A percentile compares a stretch with the other conserved stretches of the same genome.
These are phyloP conservation scores for Leishmania guyanensis DNA, from an alignment of 208 protist species.

Conservation along the genomic window DNA sequence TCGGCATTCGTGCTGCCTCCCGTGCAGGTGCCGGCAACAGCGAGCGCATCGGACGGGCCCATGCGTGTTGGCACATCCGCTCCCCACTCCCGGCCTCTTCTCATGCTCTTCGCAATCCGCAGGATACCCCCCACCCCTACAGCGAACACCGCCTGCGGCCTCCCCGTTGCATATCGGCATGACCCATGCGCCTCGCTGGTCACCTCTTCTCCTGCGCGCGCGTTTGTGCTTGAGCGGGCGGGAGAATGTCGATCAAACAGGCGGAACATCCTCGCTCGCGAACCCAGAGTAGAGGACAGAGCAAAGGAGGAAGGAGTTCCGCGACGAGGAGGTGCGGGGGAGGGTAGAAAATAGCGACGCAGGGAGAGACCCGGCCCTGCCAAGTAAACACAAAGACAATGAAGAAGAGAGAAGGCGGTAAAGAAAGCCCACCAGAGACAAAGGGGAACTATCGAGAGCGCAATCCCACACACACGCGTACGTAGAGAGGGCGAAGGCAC, in stretches of 20 bases:
- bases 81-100: no score
- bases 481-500: neutral
- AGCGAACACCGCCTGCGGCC: neutral
- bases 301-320: neutral
- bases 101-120: neutral
- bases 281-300: neutral
- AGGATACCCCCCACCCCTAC: neutral
- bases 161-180: neutral
- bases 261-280: neutral
- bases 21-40: neutral
- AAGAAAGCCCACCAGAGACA: neutral
- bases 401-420: neutral
- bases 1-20: conserved; percentile 1
- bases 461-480: neutral
- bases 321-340: neutral
- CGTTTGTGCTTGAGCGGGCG: neutral
- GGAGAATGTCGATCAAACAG: neutral
- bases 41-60: neutral
- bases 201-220: neutral
- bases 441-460: neutral
- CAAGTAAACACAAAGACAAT: neutral
- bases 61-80: no score
- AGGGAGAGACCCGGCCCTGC: neutral
- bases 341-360: neutral
- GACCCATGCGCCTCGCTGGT: neutral